A percentile compares a stretch with the other conserved stretches of the same genome.
These are phyloP conservation scores for Tricholoma bakamatsutake DNA, from an alignment of 768 basidiomycete species.

Conservation along the genomic window DNA sequence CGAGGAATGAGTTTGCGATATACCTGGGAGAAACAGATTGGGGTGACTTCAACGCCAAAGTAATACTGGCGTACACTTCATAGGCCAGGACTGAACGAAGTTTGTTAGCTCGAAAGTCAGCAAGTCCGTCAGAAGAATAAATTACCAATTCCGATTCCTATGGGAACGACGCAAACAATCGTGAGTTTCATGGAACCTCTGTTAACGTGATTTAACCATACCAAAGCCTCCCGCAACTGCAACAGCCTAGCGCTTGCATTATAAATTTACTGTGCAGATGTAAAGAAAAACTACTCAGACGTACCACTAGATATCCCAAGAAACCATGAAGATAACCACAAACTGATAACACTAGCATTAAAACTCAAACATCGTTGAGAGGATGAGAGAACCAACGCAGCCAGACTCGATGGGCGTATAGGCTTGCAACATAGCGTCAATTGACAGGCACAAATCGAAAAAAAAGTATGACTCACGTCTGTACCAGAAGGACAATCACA, in stretches of 20 bases:
- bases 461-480: conserved; percentile 27
- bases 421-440: conserved; percentile 17
- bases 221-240: conserved; percentile 35
- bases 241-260: conserved; percentile 18
- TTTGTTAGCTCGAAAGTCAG: not conserved
- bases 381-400: conserved; percentile 29
- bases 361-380: not conserved
- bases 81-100: conserved; percentile 26
- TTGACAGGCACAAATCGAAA: not conserved
- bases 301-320: conserved; percentile 30
- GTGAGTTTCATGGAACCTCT: not conserved
- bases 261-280: not conserved
- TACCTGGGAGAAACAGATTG: conserved; percentile 17
- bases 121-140: not conserved
- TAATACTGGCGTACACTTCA: conserved; percentile 24
- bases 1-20: conserved; percentile 23
- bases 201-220: conserved; percentile 13
- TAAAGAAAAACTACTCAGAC: conserved; percentile 5
- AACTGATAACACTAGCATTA: conserved; percentile 15
- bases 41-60: not conserved
- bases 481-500: conserved; percentile 37
- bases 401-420: conserved; percentile 43
- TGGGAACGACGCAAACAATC: not conserved
- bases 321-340: conserved; percentile 32
- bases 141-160: conserved; percentile 30